Conservation (phyloP, 2,329 filamentous ascomycete genomes). For the Nothophoma quercina region DNA sequence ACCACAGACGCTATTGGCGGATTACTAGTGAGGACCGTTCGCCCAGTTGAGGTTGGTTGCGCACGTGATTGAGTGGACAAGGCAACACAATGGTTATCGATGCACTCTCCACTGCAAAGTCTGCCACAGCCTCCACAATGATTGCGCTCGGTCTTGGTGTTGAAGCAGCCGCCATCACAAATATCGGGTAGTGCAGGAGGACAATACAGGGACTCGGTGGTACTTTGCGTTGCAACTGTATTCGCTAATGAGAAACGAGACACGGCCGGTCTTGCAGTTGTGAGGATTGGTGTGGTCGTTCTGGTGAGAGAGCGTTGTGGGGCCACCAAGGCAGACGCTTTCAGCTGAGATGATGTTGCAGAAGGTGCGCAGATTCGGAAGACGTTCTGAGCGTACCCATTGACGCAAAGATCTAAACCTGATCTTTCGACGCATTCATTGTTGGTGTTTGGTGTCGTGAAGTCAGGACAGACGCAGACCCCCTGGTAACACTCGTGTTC, state of each 20-base stretch:
- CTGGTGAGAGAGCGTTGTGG: too few relatives aligned
- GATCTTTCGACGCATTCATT: not conserved
- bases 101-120: conserved; percentile 2
- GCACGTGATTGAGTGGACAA: not conserved
- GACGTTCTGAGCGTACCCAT: not conserved
- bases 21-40: not conserved
- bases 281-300: too few relatives aligned
- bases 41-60: not conserved
- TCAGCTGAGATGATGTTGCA: not conserved
- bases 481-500: not conserved
- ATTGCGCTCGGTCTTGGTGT: conserved; percentile 4
- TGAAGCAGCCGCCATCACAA: conserved; percentile 7
- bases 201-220: not conserved
- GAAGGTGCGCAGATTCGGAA: not conserved
- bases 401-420: not conserved
- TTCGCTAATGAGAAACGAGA: too few relatives aligned
- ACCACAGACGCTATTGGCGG: not conserved
- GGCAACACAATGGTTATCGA: not conserved
- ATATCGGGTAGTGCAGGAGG: not conserved
- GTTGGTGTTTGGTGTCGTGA: not conserved
- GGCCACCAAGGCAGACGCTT: too few relatives aligned
- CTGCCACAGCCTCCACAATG: conserved; percentile 10
- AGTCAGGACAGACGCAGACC: conserved; percentile 1
- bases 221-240: not conserved
- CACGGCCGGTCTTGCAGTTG: too few relatives aligned